Evolutionary conservation across 2,329 filamentous ascomycete species (phyloP), one percentile per base, ranked within the genome.

Genomic region (Penicillium sp.): DNA sequence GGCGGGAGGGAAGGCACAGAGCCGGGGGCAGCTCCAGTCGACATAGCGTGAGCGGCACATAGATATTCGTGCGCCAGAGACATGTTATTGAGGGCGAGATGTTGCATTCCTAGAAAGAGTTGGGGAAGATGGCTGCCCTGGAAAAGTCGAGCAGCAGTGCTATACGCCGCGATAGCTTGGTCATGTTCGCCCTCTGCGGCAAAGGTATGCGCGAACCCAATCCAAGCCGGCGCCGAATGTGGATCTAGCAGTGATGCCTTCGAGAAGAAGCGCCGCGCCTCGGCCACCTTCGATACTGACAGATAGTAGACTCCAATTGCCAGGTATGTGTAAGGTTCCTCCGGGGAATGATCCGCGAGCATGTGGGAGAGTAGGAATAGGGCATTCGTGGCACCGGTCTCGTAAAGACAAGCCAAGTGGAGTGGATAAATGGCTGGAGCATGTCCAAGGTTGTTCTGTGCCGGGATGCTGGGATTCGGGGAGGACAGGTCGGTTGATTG

Each of bases 241-340:
- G 93, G 90, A 68, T 99, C 92, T 87, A 99, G 93, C 79, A 97
- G 89, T 61, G 90, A 96, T 5, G 95, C 90, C 75, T 99, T 99
- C 67, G 90, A 96, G 73, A 99, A 99, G 78, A 94, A 99, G 38
- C 93, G 86, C 12, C 94, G 86, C 10, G 95, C 92, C 75, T 99
- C 94, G 4, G 94, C 89, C 55, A 99, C 91, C 67, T 91, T 92
- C 63, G 86, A 85, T 50, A 92, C 96, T 16, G 88, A 82, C 60
- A 97, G 86, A 74, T 99, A 99, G 78, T 97, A 99, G 31, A 92
- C 88, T 12, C 91, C 94, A 12, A 99, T 93, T 0, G 94, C 94
- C 27, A 99, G 83, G 87, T 94, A 99, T 1, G 92, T 89, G 71
- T 89, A 91, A 0, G 94, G 88, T 72, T 97, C 91, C 56, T 94